Evolutionary conservation across 192 early-diverging fungal species (phyloP).

Genomic region (Paraglomus brasilianum): DNA sequence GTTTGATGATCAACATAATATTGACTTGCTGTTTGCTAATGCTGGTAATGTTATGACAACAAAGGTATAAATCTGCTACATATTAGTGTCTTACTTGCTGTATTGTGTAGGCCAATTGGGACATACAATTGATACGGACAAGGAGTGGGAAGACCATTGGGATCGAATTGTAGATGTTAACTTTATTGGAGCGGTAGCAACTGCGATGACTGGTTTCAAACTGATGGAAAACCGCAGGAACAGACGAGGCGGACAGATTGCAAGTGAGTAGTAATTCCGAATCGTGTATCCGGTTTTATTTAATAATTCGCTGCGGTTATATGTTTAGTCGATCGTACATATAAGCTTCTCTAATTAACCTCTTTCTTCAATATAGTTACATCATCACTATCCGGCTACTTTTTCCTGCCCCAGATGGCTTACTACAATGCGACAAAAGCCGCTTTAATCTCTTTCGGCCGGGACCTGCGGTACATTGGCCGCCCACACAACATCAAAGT

Average conservation of each 20-base stretch:
- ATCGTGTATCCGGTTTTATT: too few relatives aligned
- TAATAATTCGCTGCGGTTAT: too few relatives aligned
- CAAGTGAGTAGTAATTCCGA: not conserved
- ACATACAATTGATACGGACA: constrained; percentile 8
- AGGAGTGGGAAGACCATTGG: constrained; percentile 21
- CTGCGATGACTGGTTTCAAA: constrained; percentile 31
- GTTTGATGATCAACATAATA: constrained; percentile 22
- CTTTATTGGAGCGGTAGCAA: constrained; percentile 24
- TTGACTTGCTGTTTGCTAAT: constrained; percentile 36
- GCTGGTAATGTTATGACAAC: constrained; percentile 19
- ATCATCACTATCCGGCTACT: constrained; percentile 16
- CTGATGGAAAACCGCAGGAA: constrained; percentile 19
- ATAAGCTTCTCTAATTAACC: too few relatives aligned
- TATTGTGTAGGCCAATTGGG: constrained; percentile 14
- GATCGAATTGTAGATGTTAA: constrained; percentile 26
- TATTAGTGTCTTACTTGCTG: not conserved
- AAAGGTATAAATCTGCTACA: too few relatives aligned
- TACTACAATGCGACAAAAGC: constrained; percentile 33
- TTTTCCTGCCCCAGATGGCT: not conserved
- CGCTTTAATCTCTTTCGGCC: constrained; percentile 29
- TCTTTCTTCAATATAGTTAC: not conserved
- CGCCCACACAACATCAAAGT: constrained; percentile 21
- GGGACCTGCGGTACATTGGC: constrained; percentile 34
- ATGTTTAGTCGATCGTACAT: too few relatives aligned
- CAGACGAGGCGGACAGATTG: constrained; percentile 31